phyloP scores from a whole-genome alignment of 768 basidiomycete species.

The Lentinula boryana region DNA sequence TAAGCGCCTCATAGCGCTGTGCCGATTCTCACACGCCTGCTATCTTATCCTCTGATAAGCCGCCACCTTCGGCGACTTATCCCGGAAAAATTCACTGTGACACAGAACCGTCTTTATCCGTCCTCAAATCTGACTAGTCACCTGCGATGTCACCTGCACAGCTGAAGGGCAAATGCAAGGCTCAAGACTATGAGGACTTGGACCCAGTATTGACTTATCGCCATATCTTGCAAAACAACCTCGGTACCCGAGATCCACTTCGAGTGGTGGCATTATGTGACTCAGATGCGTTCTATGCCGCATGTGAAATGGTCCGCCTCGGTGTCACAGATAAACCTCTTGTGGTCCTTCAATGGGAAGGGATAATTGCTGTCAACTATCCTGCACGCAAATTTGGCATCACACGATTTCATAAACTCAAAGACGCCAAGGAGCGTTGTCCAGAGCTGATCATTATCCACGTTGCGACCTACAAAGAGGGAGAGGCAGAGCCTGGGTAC shows the following conservation, averaged over 20 bases:
- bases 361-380: slow-evolving; percentile 97
- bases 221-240: slow-evolving; percentile 62
- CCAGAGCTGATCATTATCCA: slow-evolving; percentile 83
- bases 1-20: no score
- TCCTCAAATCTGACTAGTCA: no score
- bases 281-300: slow-evolving; percentile 80
- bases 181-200: slow-evolving; percentile 44
- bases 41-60: no score
- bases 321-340: slow-evolving; percentile 60
- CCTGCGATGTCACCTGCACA: not conserved
- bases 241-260: slow-evolving; percentile 69
- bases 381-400: slow-evolving; percentile 91
- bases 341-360: slow-evolving; percentile 42
- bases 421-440: slow-evolving; percentile 82
- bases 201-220: slow-evolving; percentile 72
- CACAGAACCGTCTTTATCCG: no score
- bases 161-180: slow-evolving; percentile 57
- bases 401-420: slow-evolving; percentile 79
- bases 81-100: no score
- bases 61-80: no score
- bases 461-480: slow-evolving; percentile 91
- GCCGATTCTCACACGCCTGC: no score
- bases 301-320: slow-evolving; percentile 83
- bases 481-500: slow-evolving; percentile 82
- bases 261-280: slow-evolving; percentile 89